Percentiles rank a stretch among this genome's conserved stretches.
phyloP scores from a whole-genome alignment of 257 asterid genomes.

The Mentha longifolia region DNA sequence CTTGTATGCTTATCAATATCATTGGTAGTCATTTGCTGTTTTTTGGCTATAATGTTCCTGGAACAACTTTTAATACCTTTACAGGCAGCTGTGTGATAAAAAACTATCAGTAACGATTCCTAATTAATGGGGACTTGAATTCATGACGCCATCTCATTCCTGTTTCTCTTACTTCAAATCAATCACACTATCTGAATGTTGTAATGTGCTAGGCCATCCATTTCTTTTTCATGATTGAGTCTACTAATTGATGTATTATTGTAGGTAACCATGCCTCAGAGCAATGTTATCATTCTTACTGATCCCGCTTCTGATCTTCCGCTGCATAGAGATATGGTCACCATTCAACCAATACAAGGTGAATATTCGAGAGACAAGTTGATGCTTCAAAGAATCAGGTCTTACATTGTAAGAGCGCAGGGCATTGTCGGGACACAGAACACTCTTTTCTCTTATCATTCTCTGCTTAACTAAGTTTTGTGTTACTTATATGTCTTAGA shows the following conservation, averaged over 20 bases:
- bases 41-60: slow-evolving; percentile 1
- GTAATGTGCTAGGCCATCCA: slow-evolving; percentile 8
- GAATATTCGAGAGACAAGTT: slow-evolving; percentile 98
- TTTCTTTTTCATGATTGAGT: slow-evolving; percentile 19
- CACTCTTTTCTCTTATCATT: slow-evolving; percentile 33
- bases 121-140: background rate
- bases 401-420: slow-evolving; percentile 93
- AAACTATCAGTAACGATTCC: background rate
- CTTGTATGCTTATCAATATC: background rate
- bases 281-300: slow-evolving; percentile 74
- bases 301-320: slow-evolving; percentile 77
- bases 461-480: slow-evolving; percentile 27
- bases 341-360: slow-evolving; percentile 85
- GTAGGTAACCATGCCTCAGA: slow-evolving; percentile 78
- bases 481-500: slow-evolving; percentile 14
- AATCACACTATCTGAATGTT: background rate
- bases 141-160: background rate
- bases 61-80: background rate
- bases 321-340: slow-evolving; percentile 62
- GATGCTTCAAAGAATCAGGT: slow-evolving; percentile 99
- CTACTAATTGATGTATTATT: slow-evolving; percentile 25
- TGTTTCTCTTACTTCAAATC: slow-evolving; percentile 10
- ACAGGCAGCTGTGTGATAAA: background rate
- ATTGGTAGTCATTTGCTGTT: slow-evolving; percentile 23
- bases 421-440: slow-evolving; percentile 46